Conservation (phyloP, 1,284 basidiomycete genomes). For the Thecaphora frezii region DNA sequence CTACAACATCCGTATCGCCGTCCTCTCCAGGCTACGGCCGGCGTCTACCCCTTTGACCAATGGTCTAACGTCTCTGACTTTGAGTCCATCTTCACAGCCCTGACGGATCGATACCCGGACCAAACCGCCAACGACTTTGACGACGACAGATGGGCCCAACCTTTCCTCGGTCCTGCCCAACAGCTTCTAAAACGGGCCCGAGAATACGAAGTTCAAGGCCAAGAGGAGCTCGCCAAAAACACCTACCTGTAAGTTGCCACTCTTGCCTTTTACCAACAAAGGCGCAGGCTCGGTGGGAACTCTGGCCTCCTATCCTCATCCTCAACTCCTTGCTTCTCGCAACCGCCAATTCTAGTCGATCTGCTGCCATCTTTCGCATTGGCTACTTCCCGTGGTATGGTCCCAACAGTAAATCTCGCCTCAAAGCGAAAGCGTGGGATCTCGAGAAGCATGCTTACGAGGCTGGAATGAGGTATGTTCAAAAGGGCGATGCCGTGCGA, state of each 20-base stretch:
- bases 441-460: background rate
- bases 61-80: constrained; percentile 9
- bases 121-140: constrained; percentile 10
- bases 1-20: too few relatives aligned
- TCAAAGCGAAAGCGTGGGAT: background rate
- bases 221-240: constrained; percentile 7
- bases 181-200: constrained; percentile 11
- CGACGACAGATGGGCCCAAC: constrained; percentile 28
- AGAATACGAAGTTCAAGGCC: background rate
- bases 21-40: background rate
- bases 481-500: too few relatives aligned
- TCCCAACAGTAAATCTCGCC: background rate
- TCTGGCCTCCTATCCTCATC: too few relatives aligned
- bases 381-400: background rate
- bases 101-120: constrained; percentile 10
- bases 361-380: background rate
- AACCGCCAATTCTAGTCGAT: too few relatives aligned
- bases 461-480: background rate
- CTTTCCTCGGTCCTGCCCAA: constrained; percentile 15
- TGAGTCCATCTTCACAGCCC: constrained; percentile 13
- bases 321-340: too few relatives aligned
- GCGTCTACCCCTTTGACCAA: background rate
- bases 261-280: too few relatives aligned
- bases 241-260: constrained; percentile 25
- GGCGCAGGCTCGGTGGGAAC: too few relatives aligned